A percentile compares a stretch with the other conserved stretches of the same genome.
Evolutionary conservation across 73 alveolate species (phyloP).

Genomic region (Paramecium biaurelia): DNA sequence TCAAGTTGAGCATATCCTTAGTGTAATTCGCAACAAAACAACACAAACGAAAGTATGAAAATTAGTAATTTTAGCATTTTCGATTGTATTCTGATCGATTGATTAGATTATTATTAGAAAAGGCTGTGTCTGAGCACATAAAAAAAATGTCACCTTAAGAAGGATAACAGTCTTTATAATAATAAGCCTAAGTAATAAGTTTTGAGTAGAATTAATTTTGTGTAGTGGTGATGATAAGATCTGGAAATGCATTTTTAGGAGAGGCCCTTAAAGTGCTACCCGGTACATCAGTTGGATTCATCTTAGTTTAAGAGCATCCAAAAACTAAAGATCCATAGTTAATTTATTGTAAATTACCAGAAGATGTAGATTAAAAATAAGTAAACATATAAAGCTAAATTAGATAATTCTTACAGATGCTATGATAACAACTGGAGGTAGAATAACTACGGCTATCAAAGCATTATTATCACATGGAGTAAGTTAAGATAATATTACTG

Average conservation of each 20-base stretch:
- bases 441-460: background rate
- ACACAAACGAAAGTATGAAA: background rate
- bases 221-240: constrained; percentile 7
- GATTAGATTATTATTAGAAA: constrained; percentile 7
- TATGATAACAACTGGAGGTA: constrained; percentile 21
- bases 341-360: constrained; percentile 14
- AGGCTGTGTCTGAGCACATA: background rate
- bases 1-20: background rate
- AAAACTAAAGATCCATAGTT: background rate
- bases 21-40: background rate
- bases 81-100: constrained; percentile 17
- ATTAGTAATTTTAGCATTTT: background rate
- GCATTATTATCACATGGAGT: background rate
- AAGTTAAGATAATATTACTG: constrained; percentile 20
- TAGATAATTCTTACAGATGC: constrained; percentile 1
- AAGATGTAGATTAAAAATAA: background rate
- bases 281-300: constrained; percentile 11
- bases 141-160: background rate
- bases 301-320: background rate
- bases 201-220: constrained; percentile 2
- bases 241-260: constrained; percentile 24
- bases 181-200: background rate
- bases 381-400: background rate
- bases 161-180: background rate
- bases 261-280: constrained; percentile 35